Evolutionary conservation across 345 rosid genomes (phyloP), one percentile per base, ranked within the genome.

Genomic region (Brassica cretica): DNA sequence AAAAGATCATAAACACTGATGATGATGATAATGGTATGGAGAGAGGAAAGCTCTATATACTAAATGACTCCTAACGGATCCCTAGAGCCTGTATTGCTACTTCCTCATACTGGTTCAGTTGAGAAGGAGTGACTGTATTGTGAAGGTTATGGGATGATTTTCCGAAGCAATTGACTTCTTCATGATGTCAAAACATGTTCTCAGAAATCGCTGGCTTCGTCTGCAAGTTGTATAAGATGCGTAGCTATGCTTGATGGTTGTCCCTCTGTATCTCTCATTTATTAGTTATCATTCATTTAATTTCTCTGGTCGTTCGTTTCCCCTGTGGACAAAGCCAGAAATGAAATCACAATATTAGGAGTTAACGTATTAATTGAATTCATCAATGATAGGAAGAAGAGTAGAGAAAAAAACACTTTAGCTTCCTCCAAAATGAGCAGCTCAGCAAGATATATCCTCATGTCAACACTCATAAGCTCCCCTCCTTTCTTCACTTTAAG

Each of bases 371-470:
- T 37, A 12, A 74, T 0, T 46, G 25, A 71, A 3, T 68, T 69
- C 71, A 49, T 39, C 11, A 73, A 62, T 24, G 9, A 51, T 55
- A 59, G 1, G 46, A 59, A 35, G 56, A 15, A 75, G 16, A 66
- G 16, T 8, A 46, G 24, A 3, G 16, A 21, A 32, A 59, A 18
- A 9, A 39, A 66, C 11, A 0, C 27, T 71, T 75, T 80, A 93
- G 94, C 96, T 93, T 81, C 93, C 96, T 2, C 84, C 92, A 74
- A 76, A 84, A 83, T 91, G 94, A 91, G 97, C 71, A 91, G 68
- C 79, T 91, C 97, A 12, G 94, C 97, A 83, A 93, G 86, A 81
- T 93, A 93, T 83, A 89, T 86, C 82, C 91, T 88, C 91, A 91
- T 12, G 15, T 44, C 46, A 39, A 39, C 46, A 39, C 46, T 39